Percentiles rank a stretch among this genome's conserved stretches.
Conservation (phyloP, 2,329 filamentous ascomycete species). For the Sporothrix variecibatus region DNA sequence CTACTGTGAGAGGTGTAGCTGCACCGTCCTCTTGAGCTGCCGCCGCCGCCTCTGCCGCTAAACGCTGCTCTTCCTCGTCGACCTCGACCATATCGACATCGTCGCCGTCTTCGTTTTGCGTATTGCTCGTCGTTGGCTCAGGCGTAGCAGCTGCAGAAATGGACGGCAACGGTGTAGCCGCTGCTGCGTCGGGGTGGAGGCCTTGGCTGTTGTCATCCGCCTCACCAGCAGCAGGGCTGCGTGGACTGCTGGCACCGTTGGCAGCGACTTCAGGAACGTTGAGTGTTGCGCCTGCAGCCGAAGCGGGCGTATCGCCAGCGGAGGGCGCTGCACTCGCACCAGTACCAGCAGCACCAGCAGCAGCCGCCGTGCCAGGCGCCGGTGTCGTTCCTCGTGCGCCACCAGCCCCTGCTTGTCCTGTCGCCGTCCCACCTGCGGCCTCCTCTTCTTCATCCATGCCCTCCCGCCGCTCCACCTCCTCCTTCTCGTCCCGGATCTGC, state of each 20-base stretch:
- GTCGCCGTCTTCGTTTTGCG: slow-evolving; percentile 43
- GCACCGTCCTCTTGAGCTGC: background rate
- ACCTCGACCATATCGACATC: slow-evolving; percentile 63
- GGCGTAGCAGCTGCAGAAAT: background rate
- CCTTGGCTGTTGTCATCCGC: background rate
- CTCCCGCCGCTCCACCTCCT: slow-evolving; percentile 85
- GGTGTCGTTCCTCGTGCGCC: background rate
- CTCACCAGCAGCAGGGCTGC: background rate
- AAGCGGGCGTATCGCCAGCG: background rate
- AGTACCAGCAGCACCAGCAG: background rate
- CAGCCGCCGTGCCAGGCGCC: background rate
- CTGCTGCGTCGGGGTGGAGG: slow-evolving; percentile 27
- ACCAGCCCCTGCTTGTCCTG: background rate
- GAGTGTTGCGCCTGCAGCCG: background rate
- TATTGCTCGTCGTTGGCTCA: background rate
- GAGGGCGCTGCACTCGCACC: background rate
- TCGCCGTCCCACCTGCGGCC: slow-evolving; percentile 48
- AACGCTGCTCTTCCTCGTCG: slow-evolving; percentile 1
- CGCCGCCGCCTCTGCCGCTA: background rate
- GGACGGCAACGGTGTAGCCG: slow-evolving; percentile 37
- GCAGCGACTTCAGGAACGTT: background rate
- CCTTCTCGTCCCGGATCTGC: slow-evolving; percentile 91
- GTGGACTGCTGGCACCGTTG: background rate
- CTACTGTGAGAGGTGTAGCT: background rate
- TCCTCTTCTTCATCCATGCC: slow-evolving; percentile 73